Conservation (phyloP, 306 rosid genomes). For the Leucaena leucocephala region DNA sequence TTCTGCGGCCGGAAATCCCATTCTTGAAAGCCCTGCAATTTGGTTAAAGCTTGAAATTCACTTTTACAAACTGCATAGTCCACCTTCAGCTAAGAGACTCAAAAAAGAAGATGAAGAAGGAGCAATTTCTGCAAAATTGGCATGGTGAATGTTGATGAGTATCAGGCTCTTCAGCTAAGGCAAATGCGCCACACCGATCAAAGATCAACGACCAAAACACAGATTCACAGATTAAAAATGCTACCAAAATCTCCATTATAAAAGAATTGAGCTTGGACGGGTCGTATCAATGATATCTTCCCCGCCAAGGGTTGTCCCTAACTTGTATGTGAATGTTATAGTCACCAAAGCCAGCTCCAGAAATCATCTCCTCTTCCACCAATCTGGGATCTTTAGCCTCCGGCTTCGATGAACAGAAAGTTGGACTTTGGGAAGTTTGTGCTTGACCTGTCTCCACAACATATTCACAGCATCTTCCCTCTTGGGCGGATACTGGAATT, state of each 20-base stretch:
- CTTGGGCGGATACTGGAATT: slow-evolving; percentile 83
- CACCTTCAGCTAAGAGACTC: slow-evolving; percentile 14
- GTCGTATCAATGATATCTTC: slow-evolving; percentile 36
- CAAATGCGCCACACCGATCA: slow-evolving; percentile 24
- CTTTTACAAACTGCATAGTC: slow-evolving; percentile 7
- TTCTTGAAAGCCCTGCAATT: background rate
- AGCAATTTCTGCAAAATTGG: slow-evolving; percentile 16
- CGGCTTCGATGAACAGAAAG: slow-evolving; percentile 72
- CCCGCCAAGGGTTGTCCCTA: slow-evolving; percentile 34
- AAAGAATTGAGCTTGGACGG: slow-evolving; percentile 28
- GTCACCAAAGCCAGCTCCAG: slow-evolving; percentile 14
- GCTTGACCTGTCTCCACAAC: slow-evolving; percentile 96
- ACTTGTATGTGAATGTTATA: slow-evolving; percentile 52
- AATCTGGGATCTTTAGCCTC: slow-evolving; percentile 87
- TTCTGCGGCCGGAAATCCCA: background rate
- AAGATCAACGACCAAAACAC: slow-evolving; percentile 25
- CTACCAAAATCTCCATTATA: slow-evolving; percentile 27
- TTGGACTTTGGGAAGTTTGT: slow-evolving; percentile 77
- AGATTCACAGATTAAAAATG: slow-evolving; percentile 28
- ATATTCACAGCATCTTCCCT: slow-evolving; percentile 87
- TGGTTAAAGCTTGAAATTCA: background rate
- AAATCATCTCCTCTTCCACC: slow-evolving; percentile 78
- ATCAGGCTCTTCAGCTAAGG: slow-evolving; percentile 21
- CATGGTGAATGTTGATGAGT: slow-evolving; percentile 5
- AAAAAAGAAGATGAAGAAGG: background rate